Conservation (phyloP, 2,329 filamentous ascomycete species). For the Podosphaera aphanis region DNA sequence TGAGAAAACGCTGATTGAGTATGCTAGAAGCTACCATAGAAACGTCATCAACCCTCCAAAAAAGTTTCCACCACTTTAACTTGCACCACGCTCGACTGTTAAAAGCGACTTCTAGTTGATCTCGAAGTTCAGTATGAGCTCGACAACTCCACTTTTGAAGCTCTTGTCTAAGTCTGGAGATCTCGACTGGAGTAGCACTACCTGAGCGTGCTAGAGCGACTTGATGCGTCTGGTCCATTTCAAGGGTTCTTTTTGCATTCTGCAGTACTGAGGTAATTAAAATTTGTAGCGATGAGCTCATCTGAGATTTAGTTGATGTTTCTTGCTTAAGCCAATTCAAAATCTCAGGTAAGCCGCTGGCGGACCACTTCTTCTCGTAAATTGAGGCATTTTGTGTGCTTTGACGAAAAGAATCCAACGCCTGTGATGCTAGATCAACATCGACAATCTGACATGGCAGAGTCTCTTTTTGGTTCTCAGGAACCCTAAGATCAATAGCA, state of each 20-base stretch:
- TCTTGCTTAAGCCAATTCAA: slow-evolving; percentile 38
- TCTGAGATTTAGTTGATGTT: slow-evolving; percentile 20
- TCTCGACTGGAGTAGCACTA: slow-evolving; percentile 17
- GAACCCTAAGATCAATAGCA: slow-evolving; percentile 31
- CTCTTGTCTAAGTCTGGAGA: slow-evolving; percentile 27
- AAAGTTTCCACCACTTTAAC: slow-evolving; percentile 80
- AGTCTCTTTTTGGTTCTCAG: slow-evolving; percentile 13
- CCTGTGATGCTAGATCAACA: slow-evolving; percentile 33
- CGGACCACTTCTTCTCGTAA: slow-evolving; percentile 53
- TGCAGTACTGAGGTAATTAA: slow-evolving; percentile 45
- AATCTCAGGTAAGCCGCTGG: slow-evolving; percentile 43
- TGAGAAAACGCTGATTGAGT: slow-evolving; percentile 52
- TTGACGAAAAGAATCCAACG: slow-evolving; percentile 42
- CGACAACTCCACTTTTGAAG: slow-evolving; percentile 53
- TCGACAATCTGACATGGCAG: slow-evolving; percentile 36
- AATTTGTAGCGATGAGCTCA: slow-evolving; percentile 41
- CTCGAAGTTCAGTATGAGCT: slow-evolving; percentile 63
- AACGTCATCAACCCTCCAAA: slow-evolving; percentile 87
- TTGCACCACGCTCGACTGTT: slow-evolving; percentile 53
- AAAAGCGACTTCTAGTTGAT: slow-evolving; percentile 58
- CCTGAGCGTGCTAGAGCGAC: slow-evolving; percentile 15
- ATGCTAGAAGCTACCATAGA: slow-evolving; percentile 63
- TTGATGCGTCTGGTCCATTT: slow-evolving; percentile 22
- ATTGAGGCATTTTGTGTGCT: slow-evolving; percentile 44
- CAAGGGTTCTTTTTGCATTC: slow-evolving; percentile 27